Base-by-base conservation (phyloP, 176 grass and related monocot genomes). In the Phoenix dactylifera region DNA sequence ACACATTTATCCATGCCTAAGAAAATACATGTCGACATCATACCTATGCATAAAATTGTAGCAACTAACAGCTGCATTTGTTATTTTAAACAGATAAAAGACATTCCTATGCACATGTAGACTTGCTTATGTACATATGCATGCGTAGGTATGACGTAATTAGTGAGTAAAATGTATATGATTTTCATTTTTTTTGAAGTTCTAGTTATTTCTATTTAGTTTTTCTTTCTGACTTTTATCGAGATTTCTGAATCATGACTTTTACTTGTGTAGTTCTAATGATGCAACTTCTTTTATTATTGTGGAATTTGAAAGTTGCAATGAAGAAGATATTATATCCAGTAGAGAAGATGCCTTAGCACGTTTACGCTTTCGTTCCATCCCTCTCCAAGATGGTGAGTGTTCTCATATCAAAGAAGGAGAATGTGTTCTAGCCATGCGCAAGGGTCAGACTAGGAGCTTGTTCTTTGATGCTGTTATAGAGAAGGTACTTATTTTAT, bases 381-480 rank as follows among this genome's bases (percentile, higher is more conserved):
- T 54, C 24, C 60, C 63, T 53, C 60, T 82, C 17, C 66, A 76
- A 30, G 72, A 26, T 30, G 65, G 65, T 7, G 48, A 76, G 26
- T 82, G 72, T 58, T 76, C 54, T 65, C 52, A 25, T 60, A 57
- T 82, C 29, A 72, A 24, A 56, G 72, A 54, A 76, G 72, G 72
- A n/a, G 71, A 76, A 49, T 16, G 7, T 59, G 66, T 82, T 35
- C 79, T 82, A 14, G 79, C 72, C 32, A 65, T 66, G 67, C 49
- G 71, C 57, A 64, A 66, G 35, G 26, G 16, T 17, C 58, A 67
- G 44, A 66, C 67, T 25, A 51, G 44, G 16, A 52, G 51, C 54
- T 76, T 61, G 16, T 76, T 49, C 55, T 82, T 71, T 22, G 79
- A 82, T 82, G 79, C 79, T 32, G 28, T 76, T 62, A 55, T 82